Conservation (phyloP, 257 asterid species). For the Cynanchum wilfordii region DNA sequence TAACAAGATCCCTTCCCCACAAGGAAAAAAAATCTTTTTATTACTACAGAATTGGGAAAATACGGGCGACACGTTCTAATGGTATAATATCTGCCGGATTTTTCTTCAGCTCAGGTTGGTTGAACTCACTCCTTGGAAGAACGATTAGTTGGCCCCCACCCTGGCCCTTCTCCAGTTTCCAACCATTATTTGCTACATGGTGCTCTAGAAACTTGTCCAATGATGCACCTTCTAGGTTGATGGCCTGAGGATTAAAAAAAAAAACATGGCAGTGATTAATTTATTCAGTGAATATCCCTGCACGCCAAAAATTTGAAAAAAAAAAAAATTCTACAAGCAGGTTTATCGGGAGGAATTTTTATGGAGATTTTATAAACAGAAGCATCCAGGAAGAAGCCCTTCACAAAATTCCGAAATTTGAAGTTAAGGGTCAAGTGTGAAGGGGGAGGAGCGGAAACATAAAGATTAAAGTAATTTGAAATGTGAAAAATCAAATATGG, state of each 20-base stretch:
- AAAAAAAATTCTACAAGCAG: neutral
- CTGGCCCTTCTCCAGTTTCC: slow-evolving; percentile 60
- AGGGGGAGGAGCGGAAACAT: neutral
- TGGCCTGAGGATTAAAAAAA: slow-evolving; percentile 38
- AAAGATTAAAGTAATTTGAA: neutral
- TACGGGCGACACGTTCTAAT: slow-evolving; percentile 62
- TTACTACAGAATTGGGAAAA: slow-evolving; percentile 48
- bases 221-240: slow-evolving; percentile 66
- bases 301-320: neutral
- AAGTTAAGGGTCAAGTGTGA: neutral
- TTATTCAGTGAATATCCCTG: neutral
- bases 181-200: slow-evolving; percentile 51
- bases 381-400: neutral
- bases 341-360: neutral
- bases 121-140: slow-evolving; percentile 64
- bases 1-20: too few species aligned
- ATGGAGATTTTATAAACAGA: neutral
- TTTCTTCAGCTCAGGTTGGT: slow-evolving; percentile 76
- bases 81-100: slow-evolving; percentile 52
- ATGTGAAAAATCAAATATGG: neutral
- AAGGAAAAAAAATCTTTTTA: too few species aligned
- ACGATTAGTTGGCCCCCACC: slow-evolving; percentile 51
- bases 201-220: slow-evolving; percentile 80
- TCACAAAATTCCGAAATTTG: neutral
- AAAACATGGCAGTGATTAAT: neutral